These are phyloP conservation scores for Monosporascus sp. DNA, from an alignment of 2,329 filamentous ascomycete genomes.

Conservation along the genomic window DNA sequence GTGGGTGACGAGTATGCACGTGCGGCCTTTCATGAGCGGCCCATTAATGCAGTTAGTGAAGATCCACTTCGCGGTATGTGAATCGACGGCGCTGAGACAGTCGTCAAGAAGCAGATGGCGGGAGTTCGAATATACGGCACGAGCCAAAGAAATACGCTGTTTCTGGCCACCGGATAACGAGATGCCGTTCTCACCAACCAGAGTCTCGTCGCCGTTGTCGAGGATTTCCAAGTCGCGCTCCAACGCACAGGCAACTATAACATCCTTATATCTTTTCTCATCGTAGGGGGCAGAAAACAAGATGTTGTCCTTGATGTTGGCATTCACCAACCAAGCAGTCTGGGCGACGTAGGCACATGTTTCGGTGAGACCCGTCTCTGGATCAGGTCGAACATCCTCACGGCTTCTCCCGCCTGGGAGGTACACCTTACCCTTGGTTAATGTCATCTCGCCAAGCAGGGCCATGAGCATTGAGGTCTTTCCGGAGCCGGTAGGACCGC, in stretches of 20 bases:
- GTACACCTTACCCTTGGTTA: slow-evolving; percentile 73
- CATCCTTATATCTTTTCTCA: slow-evolving; percentile 76
- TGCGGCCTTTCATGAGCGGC: slow-evolving; percentile 80
- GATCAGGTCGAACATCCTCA: slow-evolving; percentile 76
- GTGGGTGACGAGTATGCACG: slow-evolving; percentile 93
- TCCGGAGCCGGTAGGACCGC: slow-evolving; percentile 87
- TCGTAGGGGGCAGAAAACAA: slow-evolving; percentile 80
- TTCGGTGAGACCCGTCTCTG: slow-evolving; percentile 80
- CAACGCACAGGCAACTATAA: slow-evolving; percentile 85
- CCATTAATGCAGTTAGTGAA: slow-evolving; percentile 90
- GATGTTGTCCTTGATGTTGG: slow-evolving; percentile 93
- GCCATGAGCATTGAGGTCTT: slow-evolving; percentile 97
- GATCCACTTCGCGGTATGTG: slow-evolving; percentile 97
- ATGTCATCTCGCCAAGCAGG: slow-evolving; percentile 90
- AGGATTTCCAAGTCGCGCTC: slow-evolving; percentile 89
- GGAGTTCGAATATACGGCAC: slow-evolving; percentile 93
- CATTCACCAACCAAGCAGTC: slow-evolving; percentile 94
- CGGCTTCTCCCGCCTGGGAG: slow-evolving; percentile 81
- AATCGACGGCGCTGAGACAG: slow-evolving; percentile 93
- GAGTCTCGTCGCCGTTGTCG: slow-evolving; percentile 84
- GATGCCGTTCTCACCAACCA: slow-evolving; percentile 96
- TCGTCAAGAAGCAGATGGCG: slow-evolving; percentile 89
- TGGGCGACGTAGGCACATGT: slow-evolving; percentile 96
- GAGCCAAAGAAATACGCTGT: slow-evolving; percentile 92
- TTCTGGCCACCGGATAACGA: slow-evolving; percentile 96